Percentiles rank a stretch among this genome's conserved stretches.
Conservation (phyloP, 345 rosid genomes). For the Aurinia saxatilis region DNA sequence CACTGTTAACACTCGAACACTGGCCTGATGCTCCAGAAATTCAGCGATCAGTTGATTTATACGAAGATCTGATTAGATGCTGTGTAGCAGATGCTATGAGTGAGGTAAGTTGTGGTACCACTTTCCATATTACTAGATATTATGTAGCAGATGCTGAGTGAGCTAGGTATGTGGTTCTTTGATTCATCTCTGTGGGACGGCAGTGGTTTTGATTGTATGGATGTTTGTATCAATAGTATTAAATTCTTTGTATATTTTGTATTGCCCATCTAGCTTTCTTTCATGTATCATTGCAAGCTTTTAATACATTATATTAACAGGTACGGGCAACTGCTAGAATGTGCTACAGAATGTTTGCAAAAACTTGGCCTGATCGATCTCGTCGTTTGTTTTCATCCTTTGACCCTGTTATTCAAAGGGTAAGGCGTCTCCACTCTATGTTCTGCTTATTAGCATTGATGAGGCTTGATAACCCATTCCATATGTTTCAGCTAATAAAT, state of each 20-base stretch:
- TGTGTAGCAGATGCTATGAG: conserved; percentile 99
- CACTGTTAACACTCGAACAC: conserved; percentile 80
- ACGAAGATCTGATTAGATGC: conserved; percentile 83
- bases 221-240: conserved; percentile 1
- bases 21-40: conserved; percentile 99
- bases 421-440: conserved; percentile 26
- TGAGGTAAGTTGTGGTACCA: conserved; percentile 51
- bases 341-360: conserved; percentile 97
- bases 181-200: conserved; percentile 2
- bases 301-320: conserved; percentile 36
- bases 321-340: conserved; percentile 94
- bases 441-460: conserved; percentile 15
- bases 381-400: conserved; percentile 85
- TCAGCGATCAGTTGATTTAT: conserved; percentile 81
- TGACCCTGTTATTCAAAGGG: conserved; percentile 98
- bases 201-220: conserved; percentile 6
- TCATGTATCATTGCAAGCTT: conserved; percentile 4
- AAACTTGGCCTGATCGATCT: conserved; percentile 99
- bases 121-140: conserved; percentile 40
- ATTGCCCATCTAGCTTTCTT: neutral
- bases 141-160: conserved; percentile 81
- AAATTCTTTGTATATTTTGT: conserved; percentile 7
- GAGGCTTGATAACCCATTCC: conserved; percentile 1
- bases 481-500: conserved; percentile 56
- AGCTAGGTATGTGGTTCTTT: conserved; percentile 38